Conservation (phyloP, 305 asterid species). For the Fraxinus angustifolia region DNA sequence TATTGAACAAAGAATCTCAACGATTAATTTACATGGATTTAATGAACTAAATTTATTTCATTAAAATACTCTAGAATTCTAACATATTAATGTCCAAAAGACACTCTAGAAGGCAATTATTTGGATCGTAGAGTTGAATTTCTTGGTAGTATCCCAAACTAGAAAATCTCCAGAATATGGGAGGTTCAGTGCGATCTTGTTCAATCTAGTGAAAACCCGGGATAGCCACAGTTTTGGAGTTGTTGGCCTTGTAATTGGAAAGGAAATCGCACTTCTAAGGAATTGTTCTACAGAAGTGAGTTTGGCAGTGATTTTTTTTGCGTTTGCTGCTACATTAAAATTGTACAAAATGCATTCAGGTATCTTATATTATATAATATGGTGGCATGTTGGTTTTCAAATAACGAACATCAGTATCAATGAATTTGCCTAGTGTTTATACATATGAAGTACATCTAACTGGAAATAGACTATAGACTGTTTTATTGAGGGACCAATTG, state of each 20-base stretch:
- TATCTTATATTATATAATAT: background rate
- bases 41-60: background rate
- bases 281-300: conserved; percentile 32
- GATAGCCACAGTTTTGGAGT: conserved; percentile 41
- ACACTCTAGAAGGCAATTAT: background rate
- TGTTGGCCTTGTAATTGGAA: conserved; percentile 33
- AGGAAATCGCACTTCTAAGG: conserved; percentile 49
- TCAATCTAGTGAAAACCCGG: conserved; percentile 36
- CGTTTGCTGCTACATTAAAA: conserved; percentile 8
- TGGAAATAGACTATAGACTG: background rate
- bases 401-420: background rate
- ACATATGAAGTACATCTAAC: background rate
- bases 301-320: conserved; percentile 26
- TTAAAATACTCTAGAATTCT: background rate
- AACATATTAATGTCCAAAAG: background rate
- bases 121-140: background rate
- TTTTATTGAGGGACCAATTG: background rate
- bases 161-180: background rate
- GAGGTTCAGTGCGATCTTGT: background rate
- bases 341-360: background rate
- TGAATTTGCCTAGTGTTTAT: background rate
- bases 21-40: too few relatives aligned
- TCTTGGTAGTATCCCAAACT: background rate
- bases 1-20: background rate
- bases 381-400: background rate